phyloP scores from a whole-genome alignment of 2,329 filamentous ascomycete genomes.

The Penicillium polonicum region DNA sequence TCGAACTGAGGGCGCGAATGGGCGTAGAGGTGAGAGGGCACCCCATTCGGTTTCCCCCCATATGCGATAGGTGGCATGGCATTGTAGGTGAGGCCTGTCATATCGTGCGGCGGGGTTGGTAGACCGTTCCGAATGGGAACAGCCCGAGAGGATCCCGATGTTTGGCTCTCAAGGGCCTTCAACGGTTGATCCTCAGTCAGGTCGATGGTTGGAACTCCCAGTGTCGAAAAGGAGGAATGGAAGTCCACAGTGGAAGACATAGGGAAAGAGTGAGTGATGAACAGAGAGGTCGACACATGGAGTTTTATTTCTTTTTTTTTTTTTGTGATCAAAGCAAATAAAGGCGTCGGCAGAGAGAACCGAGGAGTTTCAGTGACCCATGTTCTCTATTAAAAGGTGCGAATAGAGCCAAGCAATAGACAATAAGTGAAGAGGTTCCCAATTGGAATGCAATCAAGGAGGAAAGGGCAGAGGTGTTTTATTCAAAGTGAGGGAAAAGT shows the following conservation, averaged over 20 bases:
- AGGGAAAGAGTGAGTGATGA: slow-evolving; percentile 20
- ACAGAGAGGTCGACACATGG: slow-evolving; percentile 16
- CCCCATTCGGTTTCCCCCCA: slow-evolving; percentile 30
- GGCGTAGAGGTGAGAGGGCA: slow-evolving; percentile 27
- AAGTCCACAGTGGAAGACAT: slow-evolving; percentile 36
- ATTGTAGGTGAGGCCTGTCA: slow-evolving; percentile 43
- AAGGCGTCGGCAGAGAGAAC: slow-evolving; percentile 8
- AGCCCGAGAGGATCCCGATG: slow-evolving; percentile 31
- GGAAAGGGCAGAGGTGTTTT: neutral
- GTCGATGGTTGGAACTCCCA: slow-evolving; percentile 27
- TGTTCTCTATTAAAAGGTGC: slow-evolving; percentile 7
- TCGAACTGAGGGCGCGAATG: slow-evolving; percentile 26
- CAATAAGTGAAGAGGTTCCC: neutral
- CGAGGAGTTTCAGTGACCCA: slow-evolving; percentile 18
- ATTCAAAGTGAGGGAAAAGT: slow-evolving; percentile 10
- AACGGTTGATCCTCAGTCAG: slow-evolving; percentile 17
- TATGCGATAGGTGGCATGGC: slow-evolving; percentile 32
- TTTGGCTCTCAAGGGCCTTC: slow-evolving; percentile 18
- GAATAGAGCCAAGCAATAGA: neutral
- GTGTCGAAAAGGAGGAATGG: slow-evolving; percentile 27
- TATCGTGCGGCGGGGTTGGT: slow-evolving; percentile 43
- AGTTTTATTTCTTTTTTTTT: neutral
- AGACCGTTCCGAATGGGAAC: slow-evolving; percentile 43
- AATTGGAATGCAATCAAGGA: slow-evolving; percentile 17
- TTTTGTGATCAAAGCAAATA: slow-evolving; percentile 7